A percentile compares a stretch with the other conserved stretches of the same genome.
Conservation (phyloP, 2,329 filamentous ascomycete species). For the Stachybotrys echinatus region DNA sequence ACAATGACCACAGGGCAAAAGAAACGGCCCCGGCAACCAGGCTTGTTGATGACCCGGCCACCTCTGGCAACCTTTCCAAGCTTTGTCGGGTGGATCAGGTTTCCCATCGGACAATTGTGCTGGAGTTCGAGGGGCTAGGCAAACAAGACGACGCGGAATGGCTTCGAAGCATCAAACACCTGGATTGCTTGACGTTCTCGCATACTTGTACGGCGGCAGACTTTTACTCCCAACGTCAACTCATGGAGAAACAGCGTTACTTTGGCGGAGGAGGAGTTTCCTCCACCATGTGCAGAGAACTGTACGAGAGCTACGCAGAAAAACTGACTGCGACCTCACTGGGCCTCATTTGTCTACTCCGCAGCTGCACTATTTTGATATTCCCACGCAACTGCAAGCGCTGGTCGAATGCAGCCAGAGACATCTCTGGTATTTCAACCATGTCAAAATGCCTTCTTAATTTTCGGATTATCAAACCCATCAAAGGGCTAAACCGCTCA, state of each 20-base stretch:
- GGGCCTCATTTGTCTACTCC: not conserved
- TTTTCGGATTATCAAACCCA: not conserved
- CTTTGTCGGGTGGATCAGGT: not conserved
- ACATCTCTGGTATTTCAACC: not conserved
- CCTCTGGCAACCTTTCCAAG: not conserved
- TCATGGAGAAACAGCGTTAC: too few relatives aligned
- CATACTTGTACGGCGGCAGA: not conserved
- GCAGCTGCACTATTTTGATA: not conserved
- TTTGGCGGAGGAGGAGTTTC: not conserved
- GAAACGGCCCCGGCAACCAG: not conserved
- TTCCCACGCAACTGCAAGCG: not conserved
- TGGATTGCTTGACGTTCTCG: not conserved
- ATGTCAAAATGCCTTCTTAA: not conserved
- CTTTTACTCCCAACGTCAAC: too few relatives aligned
- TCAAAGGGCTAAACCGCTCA: not conserved
- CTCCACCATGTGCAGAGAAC: not conserved
- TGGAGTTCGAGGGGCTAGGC: not conserved
- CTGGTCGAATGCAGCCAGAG: not conserved
- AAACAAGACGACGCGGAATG: not conserved
- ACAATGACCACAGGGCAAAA: not conserved
- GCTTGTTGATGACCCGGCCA: not conserved
- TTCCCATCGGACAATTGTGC: not conserved
- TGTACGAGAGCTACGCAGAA: not conserved
- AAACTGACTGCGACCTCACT: not conserved
- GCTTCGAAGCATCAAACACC: not conserved